A percentile compares a stretch with the other conserved stretches of the same genome.
phyloP scores from a whole-genome alignment of 495 filamentous ascomycete genomes.

The Aspergillus cavernicola region DNA sequence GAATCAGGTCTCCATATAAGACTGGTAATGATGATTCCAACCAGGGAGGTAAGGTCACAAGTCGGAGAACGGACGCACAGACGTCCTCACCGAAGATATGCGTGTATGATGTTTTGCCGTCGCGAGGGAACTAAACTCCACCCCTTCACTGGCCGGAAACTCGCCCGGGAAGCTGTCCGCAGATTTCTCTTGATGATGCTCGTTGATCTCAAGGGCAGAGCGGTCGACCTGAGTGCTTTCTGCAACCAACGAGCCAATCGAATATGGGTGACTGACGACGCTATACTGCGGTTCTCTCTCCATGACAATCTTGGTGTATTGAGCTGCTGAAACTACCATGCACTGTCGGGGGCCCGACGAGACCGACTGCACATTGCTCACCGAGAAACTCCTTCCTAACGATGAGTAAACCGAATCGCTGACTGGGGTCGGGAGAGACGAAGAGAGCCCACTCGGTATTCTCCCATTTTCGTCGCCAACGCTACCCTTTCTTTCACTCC shows the following conservation, averaged over 20 bases:
- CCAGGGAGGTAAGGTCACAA: slow-evolving; percentile 1
- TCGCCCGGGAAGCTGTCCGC: slow-evolving; percentile 34
- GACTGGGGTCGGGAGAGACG: not conserved
- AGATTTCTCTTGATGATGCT: slow-evolving; percentile 13
- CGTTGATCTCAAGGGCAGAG: slow-evolving; percentile 12
- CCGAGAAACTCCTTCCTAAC: slow-evolving; percentile 13
- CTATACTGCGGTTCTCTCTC: slow-evolving; percentile 12
- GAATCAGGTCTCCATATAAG: not conserved
- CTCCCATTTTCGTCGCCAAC: not conserved
- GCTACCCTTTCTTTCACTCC: not conserved
- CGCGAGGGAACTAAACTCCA: slow-evolving; percentile 27
- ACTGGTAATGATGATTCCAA: slow-evolving; percentile 4
- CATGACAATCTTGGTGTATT: slow-evolving; percentile 11
- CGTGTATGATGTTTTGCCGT: slow-evolving; percentile 21
- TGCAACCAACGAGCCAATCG: slow-evolving; percentile 12
- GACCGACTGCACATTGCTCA: slow-evolving; percentile 7
- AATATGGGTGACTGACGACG: slow-evolving; percentile 7
- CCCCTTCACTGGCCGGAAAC: slow-evolving; percentile 34
- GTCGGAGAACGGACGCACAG: slow-evolving; percentile 35
- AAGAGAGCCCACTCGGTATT: not conserved
- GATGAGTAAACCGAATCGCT: slow-evolving; percentile 17
- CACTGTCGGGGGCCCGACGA: slow-evolving; percentile 9
- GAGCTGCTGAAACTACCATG: slow-evolving; percentile 12
- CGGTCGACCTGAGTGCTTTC: not conserved
- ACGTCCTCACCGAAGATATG: slow-evolving; percentile 23